These are phyloP conservation scores for Penicillium occitanis DNA, from an alignment of 2,329 filamentous ascomycete species.

Conservation along the genomic window DNA sequence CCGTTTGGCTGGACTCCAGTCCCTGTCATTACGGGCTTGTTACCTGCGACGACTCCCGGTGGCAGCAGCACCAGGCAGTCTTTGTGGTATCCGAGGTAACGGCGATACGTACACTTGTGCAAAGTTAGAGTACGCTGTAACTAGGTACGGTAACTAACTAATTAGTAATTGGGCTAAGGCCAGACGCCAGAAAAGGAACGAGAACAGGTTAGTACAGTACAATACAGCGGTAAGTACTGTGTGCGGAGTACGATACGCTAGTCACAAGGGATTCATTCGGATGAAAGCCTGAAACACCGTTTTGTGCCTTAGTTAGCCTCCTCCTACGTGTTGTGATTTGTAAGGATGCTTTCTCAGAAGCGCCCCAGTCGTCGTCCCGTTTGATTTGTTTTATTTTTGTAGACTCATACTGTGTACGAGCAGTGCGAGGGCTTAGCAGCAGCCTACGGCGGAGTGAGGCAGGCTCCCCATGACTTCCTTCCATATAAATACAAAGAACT, in stretches of 20 bases:
- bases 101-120: neutral
- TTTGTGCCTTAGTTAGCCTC: neutral
- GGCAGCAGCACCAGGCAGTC: neutral
- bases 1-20: neutral
- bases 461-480: neutral
- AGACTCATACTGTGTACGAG: neutral
- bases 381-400: slow-evolving; percentile 9
- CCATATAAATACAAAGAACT: neutral
- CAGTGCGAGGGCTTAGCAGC: neutral
- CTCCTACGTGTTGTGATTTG: slow-evolving; percentile 16
- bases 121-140: neutral
- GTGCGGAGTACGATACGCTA: neutral
- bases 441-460: neutral
- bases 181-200: slow-evolving; percentile 1
- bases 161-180: slow-evolving; percentile 2
- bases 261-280: neutral
- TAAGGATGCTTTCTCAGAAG: neutral
- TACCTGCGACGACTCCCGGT: slow-evolving; percentile 1
- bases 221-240: neutral
- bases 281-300: slow-evolving; percentile 14
- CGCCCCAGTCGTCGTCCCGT: slow-evolving; percentile 1
- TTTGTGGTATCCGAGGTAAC: slow-evolving; percentile 1
- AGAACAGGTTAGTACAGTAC: neutral
- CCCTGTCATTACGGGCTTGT: neutral
- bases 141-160: neutral